Conservation (phyloP, 1,284 basidiomycete species). For the Neonothopanus nambi region DNA sequence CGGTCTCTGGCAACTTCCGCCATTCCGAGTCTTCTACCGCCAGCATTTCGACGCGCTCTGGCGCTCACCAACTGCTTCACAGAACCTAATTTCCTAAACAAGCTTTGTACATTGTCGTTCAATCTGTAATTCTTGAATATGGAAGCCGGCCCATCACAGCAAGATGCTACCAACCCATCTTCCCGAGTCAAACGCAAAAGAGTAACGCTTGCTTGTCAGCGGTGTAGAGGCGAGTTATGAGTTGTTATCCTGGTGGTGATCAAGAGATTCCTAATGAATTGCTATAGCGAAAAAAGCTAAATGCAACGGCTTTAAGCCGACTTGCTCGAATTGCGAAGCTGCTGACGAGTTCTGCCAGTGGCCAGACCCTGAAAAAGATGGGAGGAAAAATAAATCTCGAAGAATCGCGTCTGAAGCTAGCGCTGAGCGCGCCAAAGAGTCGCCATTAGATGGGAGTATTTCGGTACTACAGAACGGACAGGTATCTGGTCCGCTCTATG, state of each 20-base stretch:
- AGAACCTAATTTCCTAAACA: too few relatives aligned
- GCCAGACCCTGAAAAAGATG: conserved; percentile 17
- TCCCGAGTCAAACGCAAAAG: conserved; percentile 10
- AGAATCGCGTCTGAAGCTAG: background rate
- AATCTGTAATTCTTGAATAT: too few relatives aligned
- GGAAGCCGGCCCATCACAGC: background rate
- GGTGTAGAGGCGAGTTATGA: conserved; percentile 15
- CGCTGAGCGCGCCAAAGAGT: conserved; percentile 1
- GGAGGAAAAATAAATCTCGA: conserved; percentile 14
- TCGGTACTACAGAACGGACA: background rate
- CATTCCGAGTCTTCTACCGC: too few relatives aligned
- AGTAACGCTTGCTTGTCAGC: conserved; percentile 17
- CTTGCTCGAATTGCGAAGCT: conserved; percentile 13
- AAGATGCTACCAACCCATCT: background rate
- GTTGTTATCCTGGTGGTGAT: background rate
- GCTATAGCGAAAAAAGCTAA: conserved; percentile 17
- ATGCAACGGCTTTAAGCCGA: conserved; percentile 16
- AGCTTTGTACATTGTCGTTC: too few relatives aligned
- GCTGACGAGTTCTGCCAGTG: conserved; percentile 11
- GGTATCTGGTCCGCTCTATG: background rate
- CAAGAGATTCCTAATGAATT: background rate
- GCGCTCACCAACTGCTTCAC: too few relatives aligned
- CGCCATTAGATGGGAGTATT: background rate
- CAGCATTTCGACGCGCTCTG: too few relatives aligned
- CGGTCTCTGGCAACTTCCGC: too few relatives aligned